Evolutionary conservation across 768 basidiomycete species (phyloP).

Genomic region (Auricularia auricula-judae): DNA sequence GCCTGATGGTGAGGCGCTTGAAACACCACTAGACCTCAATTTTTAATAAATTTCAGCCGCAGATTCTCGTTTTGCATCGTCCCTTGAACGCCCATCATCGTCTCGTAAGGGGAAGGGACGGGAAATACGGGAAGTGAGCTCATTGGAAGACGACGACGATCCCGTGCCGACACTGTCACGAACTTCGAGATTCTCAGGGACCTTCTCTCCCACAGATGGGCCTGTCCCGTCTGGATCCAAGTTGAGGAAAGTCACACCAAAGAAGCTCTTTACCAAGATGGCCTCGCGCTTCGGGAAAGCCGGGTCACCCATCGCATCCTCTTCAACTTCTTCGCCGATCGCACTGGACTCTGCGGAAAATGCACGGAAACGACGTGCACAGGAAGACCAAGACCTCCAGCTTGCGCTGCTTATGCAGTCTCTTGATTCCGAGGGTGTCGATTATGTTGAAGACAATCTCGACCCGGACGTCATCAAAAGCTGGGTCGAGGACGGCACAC

Average conservation of each 20-base stretch:
- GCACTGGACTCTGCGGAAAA: background rate
- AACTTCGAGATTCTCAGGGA: too few species aligned
- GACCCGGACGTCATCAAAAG: background rate
- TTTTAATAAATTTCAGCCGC: too few species aligned
- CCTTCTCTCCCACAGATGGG: too few species aligned
- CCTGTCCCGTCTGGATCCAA: too few species aligned
- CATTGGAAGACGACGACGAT: background rate
- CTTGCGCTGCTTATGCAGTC: background rate
- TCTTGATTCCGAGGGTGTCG: background rate
- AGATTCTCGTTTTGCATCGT: too few species aligned
- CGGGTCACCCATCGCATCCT: background rate
- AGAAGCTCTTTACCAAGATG: too few species aligned
- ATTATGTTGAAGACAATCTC: background rate
- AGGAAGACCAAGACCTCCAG: background rate
- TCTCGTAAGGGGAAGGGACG: background rate
- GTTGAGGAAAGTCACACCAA: too few species aligned
- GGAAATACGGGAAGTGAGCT: background rate
- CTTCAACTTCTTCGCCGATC: background rate
- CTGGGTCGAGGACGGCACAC: background rate
- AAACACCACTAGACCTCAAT: too few species aligned
- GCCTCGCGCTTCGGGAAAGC: background rate
- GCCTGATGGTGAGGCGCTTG: too few species aligned
- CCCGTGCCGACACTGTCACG: background rate
- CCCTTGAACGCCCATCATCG: background rate
- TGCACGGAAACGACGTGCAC: background rate